phyloP scores from a whole-genome alignment of 768 basidiomycete species.

The Phylloporus sp. region DNA sequence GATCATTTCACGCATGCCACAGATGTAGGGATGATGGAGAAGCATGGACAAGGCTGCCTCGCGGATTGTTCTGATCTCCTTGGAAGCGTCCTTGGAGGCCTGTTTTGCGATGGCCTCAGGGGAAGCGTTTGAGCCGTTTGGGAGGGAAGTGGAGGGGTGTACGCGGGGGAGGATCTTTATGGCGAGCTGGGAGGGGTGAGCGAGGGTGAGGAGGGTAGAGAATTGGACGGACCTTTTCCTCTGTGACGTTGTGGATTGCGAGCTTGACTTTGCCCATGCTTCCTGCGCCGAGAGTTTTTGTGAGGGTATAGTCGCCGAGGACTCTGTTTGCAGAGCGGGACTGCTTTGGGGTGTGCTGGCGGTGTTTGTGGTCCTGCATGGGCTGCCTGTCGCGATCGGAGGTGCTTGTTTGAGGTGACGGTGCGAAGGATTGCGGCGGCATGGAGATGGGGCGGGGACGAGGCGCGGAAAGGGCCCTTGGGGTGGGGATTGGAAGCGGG shows the following conservation, averaged over 20 bases:
- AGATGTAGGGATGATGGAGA: slow-evolving; percentile 97
- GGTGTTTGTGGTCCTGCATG: slow-evolving; percentile 26
- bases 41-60: slow-evolving; percentile 95
- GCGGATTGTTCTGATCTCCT: slow-evolving; percentile 92
- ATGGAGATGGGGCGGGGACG: slow-evolving; percentile 66
- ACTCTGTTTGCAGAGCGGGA: slow-evolving; percentile 43
- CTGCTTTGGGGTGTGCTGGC: slow-evolving; percentile 31
- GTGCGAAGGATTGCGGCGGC: slow-evolving; percentile 56
- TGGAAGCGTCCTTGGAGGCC: slow-evolving; percentile 85
- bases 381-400: slow-evolving; percentile 30
- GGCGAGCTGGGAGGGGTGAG: slow-evolving; percentile 61
- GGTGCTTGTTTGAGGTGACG: slow-evolving; percentile 29
- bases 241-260: slow-evolving; percentile 80
- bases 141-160: slow-evolving; percentile 51
- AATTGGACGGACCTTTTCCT: slow-evolving; percentile 76
- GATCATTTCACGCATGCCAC: slow-evolving; percentile 99
- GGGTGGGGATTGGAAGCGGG: slow-evolving; percentile 26
- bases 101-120: slow-evolving; percentile 68
- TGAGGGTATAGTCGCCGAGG: slow-evolving; percentile 91
- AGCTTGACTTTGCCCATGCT: slow-evolving; percentile 99
- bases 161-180: slow-evolving; percentile 96
- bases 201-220: neutral
- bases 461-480: slow-evolving; percentile 23
- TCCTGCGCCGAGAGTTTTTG: slow-evolving; percentile 95
- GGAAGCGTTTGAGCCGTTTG: slow-evolving; percentile 41